Evolutionary conservation across 2,329 filamentous ascomycete genomes (phyloP).

Genomic region (Aureobasidium subglaciale): DNA sequence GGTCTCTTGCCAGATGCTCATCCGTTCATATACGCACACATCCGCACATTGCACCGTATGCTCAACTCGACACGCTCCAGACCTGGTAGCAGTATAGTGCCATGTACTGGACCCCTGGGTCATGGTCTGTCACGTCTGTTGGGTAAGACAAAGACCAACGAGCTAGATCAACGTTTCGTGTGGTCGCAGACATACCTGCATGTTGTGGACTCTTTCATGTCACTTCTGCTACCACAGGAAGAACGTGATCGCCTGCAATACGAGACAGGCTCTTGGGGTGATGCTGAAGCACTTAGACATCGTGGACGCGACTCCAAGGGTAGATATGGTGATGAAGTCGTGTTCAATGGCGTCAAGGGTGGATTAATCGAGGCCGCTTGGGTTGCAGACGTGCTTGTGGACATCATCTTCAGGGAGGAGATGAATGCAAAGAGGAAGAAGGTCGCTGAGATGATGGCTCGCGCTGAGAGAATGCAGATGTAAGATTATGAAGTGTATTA

Average conservation of each 20-base stretch:
- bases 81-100: slow-evolving; percentile 25
- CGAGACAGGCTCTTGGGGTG: slow-evolving; percentile 20
- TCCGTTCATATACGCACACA: slow-evolving; percentile 31
- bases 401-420: slow-evolving; percentile 20
- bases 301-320: slow-evolving; percentile 17
- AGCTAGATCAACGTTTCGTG: slow-evolving; percentile 20
- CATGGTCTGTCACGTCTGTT: slow-evolving; percentile 18
- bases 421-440: slow-evolving; percentile 15
- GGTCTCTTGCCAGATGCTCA: slow-evolving; percentile 26
- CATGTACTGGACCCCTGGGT: slow-evolving; percentile 17
- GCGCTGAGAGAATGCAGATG: not conserved
- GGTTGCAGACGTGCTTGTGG: slow-evolving; percentile 17
- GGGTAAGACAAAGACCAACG: slow-evolving; percentile 17
- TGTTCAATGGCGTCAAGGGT: slow-evolving; percentile 14
- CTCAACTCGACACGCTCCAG: slow-evolving; percentile 26
- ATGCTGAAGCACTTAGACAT: slow-evolving; percentile 15
- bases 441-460: slow-evolving; percentile 12
- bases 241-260: slow-evolving; percentile 28
- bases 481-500: not conserved
- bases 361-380: slow-evolving; percentile 17
- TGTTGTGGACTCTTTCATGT: slow-evolving; percentile 27
- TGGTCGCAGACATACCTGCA: slow-evolving; percentile 25
- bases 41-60: slow-evolving; percentile 32
- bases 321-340: slow-evolving; percentile 17
- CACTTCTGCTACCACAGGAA: slow-evolving; percentile 24